A percentile compares a stretch with the other conserved stretches of the same genome.
These are phyloP conservation scores for Penstemon eatonii DNA, from an alignment of 257 asterid species.

Conservation along the genomic window DNA sequence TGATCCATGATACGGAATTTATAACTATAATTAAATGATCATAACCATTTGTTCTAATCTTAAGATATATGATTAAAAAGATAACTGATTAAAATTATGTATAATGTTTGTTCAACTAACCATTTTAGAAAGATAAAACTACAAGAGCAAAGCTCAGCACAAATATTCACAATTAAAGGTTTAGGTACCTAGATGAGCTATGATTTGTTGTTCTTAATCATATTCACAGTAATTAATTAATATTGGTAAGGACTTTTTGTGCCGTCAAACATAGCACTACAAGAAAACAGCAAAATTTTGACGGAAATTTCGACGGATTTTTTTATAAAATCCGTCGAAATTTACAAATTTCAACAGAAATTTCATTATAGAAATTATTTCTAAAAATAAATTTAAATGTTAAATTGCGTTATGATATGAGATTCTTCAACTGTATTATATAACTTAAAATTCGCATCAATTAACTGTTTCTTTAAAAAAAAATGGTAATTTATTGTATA, in stretches of 20 bases:
- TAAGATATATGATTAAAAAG: neutral
- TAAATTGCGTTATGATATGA: neutral
- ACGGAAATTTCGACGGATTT: too few species aligned
- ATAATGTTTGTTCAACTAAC: slow-evolving; percentile 24
- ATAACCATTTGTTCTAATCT: neutral
- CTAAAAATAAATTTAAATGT: neutral
- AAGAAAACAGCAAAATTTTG: too few species aligned
- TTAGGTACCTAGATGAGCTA: neutral
- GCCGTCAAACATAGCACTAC: neutral
- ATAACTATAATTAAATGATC: neutral
- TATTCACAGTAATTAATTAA: neutral
- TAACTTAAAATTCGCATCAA: too few species aligned
- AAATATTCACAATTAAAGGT: neutral
- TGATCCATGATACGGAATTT: too few species aligned
- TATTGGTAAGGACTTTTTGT: neutral
- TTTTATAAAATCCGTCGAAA: too few species aligned
- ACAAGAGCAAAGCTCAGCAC: neutral
- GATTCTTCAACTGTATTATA: neutral
- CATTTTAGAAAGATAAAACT: neutral
- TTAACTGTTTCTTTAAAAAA: too few species aligned
- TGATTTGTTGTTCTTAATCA: neutral
- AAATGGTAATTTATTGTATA: too few species aligned
- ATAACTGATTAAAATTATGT: neutral
- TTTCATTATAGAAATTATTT: too few species aligned
- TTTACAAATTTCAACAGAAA: too few species aligned